Percentiles rank a stretch among this genome's conserved stretches.
Evolutionary conservation across 2,329 filamentous ascomycete species (phyloP).

Genomic region (Tolypocladium cylindrosporum): DNA sequence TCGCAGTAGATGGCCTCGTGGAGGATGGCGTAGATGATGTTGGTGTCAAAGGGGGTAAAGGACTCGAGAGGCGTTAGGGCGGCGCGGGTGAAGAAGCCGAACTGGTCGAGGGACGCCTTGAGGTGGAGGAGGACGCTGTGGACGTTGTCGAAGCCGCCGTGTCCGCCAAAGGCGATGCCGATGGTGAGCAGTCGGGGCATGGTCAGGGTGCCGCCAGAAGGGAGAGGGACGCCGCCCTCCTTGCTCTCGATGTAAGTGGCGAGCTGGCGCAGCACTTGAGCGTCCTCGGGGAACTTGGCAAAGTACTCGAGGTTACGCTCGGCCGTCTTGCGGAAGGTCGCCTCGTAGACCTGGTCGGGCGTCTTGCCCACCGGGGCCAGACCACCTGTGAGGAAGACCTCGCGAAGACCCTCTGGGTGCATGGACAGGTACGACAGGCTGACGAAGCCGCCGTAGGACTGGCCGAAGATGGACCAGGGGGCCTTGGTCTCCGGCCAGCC

Average conservation of each 20-base stretch:
- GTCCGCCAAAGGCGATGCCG: constrained; percentile 68
- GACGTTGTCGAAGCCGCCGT: constrained; percentile 66
- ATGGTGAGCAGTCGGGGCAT: constrained; percentile 66
- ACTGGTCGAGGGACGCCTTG: constrained; percentile 62
- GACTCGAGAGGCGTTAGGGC: constrained; percentile 61
- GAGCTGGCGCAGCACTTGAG: constrained; percentile 56
- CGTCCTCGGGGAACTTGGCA: constrained; percentile 73
- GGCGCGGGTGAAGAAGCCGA: constrained; percentile 64
- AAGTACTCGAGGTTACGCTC: constrained; percentile 75
- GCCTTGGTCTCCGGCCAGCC: constrained; percentile 59
- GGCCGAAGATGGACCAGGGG: constrained; percentile 80
- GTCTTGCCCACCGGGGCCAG: constrained; percentile 64
- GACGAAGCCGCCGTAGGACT: constrained; percentile 89
- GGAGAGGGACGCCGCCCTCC: constrained; percentile 50
- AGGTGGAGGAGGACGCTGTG: constrained; percentile 65
- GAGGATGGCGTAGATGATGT: constrained; percentile 74
- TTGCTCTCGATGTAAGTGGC: constrained; percentile 49
- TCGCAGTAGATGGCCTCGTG: constrained; percentile 86
- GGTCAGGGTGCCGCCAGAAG: constrained; percentile 64
- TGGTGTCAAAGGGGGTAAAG: constrained; percentile 60
- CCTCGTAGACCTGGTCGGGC: constrained; percentile 65
- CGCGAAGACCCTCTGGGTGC: constrained; percentile 65
- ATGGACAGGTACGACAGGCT: constrained; percentile 74
- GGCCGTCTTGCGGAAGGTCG: constrained; percentile 58
- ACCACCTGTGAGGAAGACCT: constrained; percentile 78